phyloP scores from a whole-genome alignment of 176 grass and related monocot genomes.

The Rhynchospora tenuis region DNA sequence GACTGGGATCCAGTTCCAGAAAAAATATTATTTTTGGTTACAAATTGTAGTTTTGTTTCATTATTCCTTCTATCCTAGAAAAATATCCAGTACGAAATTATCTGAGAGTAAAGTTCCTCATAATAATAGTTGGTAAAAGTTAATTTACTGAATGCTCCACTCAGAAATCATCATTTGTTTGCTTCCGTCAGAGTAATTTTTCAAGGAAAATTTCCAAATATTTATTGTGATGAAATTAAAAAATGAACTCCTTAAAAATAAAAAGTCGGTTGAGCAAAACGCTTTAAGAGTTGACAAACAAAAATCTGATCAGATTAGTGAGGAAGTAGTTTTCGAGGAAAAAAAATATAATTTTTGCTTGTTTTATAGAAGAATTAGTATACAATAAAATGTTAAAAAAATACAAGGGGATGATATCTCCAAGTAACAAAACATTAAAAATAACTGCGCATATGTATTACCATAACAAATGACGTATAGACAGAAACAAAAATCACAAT shows the following conservation, averaged over 20 bases:
- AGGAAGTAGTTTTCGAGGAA: background rate
- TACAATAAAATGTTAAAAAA: background rate
- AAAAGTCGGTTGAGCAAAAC: background rate
- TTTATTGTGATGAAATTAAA: background rate
- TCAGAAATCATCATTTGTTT: background rate
- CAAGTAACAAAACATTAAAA: background rate
- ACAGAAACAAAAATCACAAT: background rate
- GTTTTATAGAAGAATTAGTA: background rate
- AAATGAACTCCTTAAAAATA: background rate
- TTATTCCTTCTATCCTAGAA: too few relatives aligned
- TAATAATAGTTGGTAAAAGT: background rate
- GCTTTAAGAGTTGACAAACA: background rate
- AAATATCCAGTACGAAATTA: too few relatives aligned
- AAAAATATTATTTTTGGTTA: background rate
- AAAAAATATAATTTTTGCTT: background rate
- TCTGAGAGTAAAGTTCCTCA: too few relatives aligned
- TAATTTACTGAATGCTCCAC: background rate
- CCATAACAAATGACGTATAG: background rate
- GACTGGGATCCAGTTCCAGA: background rate
- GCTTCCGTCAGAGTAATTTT: background rate
- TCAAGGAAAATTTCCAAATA: background rate
- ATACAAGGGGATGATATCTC: background rate
- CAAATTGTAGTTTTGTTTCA: background rate
- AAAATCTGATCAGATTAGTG: background rate
- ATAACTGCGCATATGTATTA: background rate